Percentiles rank a stretch among this genome's conserved stretches.
These are phyloP conservation scores for Trichoderma brevicompactum DNA, from an alignment of 2,329 filamentous ascomycete species.

Conservation along the genomic window DNA sequence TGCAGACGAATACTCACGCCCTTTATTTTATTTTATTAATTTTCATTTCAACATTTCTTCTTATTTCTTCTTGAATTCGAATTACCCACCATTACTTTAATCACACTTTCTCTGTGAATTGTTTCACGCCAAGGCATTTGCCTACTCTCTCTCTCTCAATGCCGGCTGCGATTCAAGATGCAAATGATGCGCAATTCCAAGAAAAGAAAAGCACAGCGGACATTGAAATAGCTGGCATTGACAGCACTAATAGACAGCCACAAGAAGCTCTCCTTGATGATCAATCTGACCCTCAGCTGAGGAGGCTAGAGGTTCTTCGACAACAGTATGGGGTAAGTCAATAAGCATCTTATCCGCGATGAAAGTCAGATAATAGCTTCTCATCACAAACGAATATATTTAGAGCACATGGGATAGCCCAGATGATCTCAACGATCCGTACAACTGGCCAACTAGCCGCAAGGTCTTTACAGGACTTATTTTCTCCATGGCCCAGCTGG, in stretches of 20 bases:
- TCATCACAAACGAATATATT: not conserved
- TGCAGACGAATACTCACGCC: too few species aligned
- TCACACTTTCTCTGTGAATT: rapidly evolving
- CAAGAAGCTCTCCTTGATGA: not conserved
- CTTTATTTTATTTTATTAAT: too few species aligned
- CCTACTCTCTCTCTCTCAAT: not conserved
- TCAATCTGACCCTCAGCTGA: not conserved
- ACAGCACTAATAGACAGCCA: not conserved
- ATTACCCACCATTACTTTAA: not conserved
- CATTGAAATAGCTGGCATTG: not conserved
- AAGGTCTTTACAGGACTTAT: constrained; percentile 38
- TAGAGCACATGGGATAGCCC: constrained; percentile 1
- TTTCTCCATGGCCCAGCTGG: constrained; percentile 42
- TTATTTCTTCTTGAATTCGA: not conserved
- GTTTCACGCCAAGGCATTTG: not conserved
- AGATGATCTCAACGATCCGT: not conserved
- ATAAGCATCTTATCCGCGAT: not conserved
- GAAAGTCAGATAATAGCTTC: too few species aligned
- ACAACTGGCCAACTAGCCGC: constrained; percentile 51
- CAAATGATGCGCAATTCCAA: not conserved
- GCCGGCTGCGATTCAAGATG: not conserved
- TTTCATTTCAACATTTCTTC: not conserved
- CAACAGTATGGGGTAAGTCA: not conserved
- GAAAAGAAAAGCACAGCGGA: not conserved
- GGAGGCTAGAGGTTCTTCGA: not conserved